These are phyloP conservation scores for Vitis labrusca DNA, from an alignment of 164 flowering plant species.

Conservation along the genomic window DNA sequence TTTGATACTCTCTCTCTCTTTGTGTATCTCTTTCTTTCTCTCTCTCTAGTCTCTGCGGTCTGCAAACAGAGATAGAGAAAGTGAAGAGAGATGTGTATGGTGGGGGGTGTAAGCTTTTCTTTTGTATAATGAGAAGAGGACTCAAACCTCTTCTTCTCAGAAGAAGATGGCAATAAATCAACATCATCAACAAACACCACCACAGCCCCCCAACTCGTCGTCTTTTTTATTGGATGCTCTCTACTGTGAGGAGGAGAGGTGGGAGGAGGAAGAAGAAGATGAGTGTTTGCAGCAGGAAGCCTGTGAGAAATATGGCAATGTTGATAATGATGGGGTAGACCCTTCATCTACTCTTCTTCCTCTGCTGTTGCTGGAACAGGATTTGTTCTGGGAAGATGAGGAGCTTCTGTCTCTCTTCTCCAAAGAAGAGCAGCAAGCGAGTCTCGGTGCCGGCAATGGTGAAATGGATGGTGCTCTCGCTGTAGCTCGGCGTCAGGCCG, in stretches of 20 bases:
- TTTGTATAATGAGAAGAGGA: conserved; percentile 19
- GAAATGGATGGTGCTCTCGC: conserved; percentile 4
- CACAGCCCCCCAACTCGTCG: neutral
- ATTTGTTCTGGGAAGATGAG: conserved; percentile 50
- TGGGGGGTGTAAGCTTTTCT: conserved; percentile 6
- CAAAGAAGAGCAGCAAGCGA: conserved; percentile 26
- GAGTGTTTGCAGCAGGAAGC: conserved; percentile 7
- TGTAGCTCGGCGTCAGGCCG: conserved; percentile 36
- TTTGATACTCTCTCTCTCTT: neutral
- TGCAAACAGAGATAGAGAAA: neutral
- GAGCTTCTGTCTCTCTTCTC: conserved; percentile 47
- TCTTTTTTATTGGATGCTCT: conserved; percentile 30
- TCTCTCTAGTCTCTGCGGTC: neutral
- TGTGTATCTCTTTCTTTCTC: conserved; percentile 10
- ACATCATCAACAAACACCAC: conserved; percentile 3
- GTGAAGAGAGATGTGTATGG: conserved; percentile 11
- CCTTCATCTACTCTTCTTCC: conserved; percentile 11
- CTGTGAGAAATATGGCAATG: neutral
- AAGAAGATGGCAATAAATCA: conserved; percentile 29
- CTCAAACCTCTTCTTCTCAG: conserved; percentile 19
- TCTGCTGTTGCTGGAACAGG: conserved; percentile 34
- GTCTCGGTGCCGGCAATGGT: neutral
- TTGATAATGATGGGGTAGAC: neutral
- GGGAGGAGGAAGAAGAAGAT: conserved; percentile 27
- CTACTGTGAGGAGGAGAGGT: conserved; percentile 42